Base-by-base conservation (phyloP, 169 alveolate genomes). In the Plasmodium gaboni region DNA sequence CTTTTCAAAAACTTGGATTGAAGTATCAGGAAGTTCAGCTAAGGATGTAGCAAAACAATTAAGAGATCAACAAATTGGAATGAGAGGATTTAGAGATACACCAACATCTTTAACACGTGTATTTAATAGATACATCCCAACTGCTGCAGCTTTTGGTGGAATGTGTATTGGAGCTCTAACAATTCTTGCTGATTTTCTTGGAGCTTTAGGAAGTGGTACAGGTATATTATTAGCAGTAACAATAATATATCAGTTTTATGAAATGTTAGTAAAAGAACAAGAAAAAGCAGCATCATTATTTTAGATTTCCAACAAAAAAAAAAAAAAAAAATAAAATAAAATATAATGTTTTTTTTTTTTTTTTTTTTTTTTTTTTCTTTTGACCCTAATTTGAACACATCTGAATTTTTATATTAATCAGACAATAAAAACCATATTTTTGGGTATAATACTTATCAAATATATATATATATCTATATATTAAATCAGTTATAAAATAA, bases 71-170 rank as follows among this genome's bases (percentile, higher is more conserved):
- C 92, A 96, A 57, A 94, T 94, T 73, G 96, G 96, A n/a, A 94
- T 94, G 97, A 93, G 93, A 24, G 97, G 97, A 1, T 91, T 93
- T 88, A 88, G 97, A 80, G 97, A 94, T 68, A 93, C 97, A 9
- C 95, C 97, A 0, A 94, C 95, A 24, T 94, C 96, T 1, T 90
- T 94, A 28, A 94, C 96, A 13, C 90, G 92, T 32, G 96, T 94
- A 5, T 94, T 94, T 63, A 92, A 95, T 59, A 87, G 96, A 92
- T 98, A 98, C 93, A 98, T 99, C 78, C 99, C 99, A n/a, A 98
- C 99, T 44, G 99, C 99, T 0, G 99, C 99, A 13, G 99, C 99
- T 42, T 98, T 99, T 89, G 99, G 99, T 19, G 99, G 99, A 46
- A 97, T 98, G 99, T 99, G 99, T 93, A 98, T 99, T 92, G 99